Conservation (phyloP, 2,329 filamentous ascomycete genomes). For the Aspergillus puulaauensis region DNA sequence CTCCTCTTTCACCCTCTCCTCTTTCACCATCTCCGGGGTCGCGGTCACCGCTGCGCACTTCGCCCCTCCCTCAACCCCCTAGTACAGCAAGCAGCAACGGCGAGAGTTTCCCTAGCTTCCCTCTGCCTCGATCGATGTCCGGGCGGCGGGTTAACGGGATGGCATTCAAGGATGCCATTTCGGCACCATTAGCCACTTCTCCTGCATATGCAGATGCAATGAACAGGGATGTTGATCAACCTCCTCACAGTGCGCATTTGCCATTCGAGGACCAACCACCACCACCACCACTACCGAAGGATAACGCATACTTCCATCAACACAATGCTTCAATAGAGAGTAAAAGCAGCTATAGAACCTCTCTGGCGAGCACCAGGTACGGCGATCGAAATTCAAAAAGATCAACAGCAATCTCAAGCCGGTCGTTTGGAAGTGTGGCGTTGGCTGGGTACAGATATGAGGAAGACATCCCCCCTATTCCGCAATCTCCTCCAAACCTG, state of each 20-base stretch:
- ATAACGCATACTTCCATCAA: conserved; percentile 14
- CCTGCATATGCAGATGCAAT: conserved; percentile 13
- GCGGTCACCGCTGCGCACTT: conserved; percentile 42
- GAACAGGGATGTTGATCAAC: not conserved
- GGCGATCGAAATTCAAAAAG: conserved; percentile 27
- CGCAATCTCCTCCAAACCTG: conserved; percentile 21
- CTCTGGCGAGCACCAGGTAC: conserved; percentile 40
- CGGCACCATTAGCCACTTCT: conserved; percentile 20
- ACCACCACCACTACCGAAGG: conserved; percentile 14
- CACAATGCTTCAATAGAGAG: conserved; percentile 32
- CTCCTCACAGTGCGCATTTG: conserved; percentile 10
- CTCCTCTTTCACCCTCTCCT: conserved; percentile 60
- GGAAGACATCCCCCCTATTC: conserved; percentile 36
- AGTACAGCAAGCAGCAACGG: conserved; percentile 43
- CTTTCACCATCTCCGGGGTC: conserved; percentile 51
- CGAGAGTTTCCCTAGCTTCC: conserved; percentile 58
- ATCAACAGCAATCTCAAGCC: conserved; percentile 31
- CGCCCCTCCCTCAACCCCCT: conserved; percentile 45
- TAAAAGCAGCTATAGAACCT: conserved; percentile 42
- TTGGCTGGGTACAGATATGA: conserved; percentile 28
- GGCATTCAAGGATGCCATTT: conserved; percentile 20
- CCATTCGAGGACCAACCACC: conserved; percentile 8
- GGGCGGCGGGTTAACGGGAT: conserved; percentile 22
- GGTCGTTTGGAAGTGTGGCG: conserved; percentile 33
- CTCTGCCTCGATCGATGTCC: conserved; percentile 38